phyloP scores from a whole-genome alignment of 176 grass and related monocot genomes.

The Elymus sibiricus region DNA sequence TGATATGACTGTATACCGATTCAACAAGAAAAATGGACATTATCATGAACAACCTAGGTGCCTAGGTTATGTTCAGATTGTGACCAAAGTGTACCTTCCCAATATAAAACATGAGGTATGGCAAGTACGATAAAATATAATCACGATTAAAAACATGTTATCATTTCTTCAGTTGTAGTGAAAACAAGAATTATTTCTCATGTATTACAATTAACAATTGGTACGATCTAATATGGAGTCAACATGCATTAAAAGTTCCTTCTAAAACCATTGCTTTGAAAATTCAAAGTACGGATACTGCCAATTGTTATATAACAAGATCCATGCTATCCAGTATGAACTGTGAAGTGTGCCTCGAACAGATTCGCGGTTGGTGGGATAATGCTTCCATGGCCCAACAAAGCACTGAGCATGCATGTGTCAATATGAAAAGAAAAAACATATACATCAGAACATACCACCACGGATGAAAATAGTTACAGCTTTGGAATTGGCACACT shows the following conservation, averaged over 20 bases:
- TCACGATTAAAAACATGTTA: background rate
- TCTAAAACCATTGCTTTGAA: background rate
- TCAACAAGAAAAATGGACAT: background rate
- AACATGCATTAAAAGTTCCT: background rate
- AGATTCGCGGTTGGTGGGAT: background rate
- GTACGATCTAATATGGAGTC: background rate
- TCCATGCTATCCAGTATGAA: background rate
- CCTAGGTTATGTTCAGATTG: background rate
- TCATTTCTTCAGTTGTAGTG: background rate
- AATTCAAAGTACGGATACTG: background rate
- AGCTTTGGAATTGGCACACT: slow-evolving; percentile 92
- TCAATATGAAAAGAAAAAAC: background rate
- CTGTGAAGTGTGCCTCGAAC: background rate
- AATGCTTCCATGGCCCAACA: background rate
- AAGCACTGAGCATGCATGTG: background rate
- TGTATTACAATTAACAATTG: background rate
- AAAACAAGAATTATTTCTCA: background rate
- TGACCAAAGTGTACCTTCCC: background rate
- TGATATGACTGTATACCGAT: background rate
- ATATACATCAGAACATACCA: slow-evolving; percentile 46
- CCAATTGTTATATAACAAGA: background rate
- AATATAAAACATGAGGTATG: background rate
- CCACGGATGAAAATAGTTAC: slow-evolving; percentile 98
- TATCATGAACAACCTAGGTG: background rate
- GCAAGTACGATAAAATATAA: background rate